Conservation (phyloP, 306 rosid species). For the Vigna trinervia region DNA sequence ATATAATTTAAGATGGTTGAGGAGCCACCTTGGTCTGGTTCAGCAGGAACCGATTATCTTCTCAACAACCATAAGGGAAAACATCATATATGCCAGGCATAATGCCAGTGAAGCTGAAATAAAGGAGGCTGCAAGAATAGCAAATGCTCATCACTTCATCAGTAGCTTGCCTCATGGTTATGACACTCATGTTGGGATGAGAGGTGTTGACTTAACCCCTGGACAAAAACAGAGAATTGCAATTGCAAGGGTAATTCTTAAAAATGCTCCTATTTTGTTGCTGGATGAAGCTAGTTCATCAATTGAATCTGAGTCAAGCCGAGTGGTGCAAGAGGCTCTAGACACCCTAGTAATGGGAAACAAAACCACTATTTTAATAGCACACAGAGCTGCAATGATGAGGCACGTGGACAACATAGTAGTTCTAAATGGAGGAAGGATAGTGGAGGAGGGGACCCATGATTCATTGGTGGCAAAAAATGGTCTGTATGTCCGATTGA, state of each 20-base stretch:
- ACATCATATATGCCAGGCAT: constrained; percentile 96
- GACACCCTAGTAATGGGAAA: constrained; percentile 99
- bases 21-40: constrained; percentile 96
- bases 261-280: constrained; percentile 93
- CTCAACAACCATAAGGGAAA: constrained; percentile 96
- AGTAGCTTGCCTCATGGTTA: constrained; percentile 99
- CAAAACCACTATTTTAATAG: constrained; percentile 97
- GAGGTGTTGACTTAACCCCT: constrained; percentile 97
- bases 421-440: constrained; percentile 98
- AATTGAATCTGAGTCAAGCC: constrained; percentile 96
- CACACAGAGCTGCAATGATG: constrained; percentile 99
- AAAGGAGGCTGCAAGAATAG: constrained; percentile 98
- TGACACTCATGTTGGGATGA: constrained; percentile 99
- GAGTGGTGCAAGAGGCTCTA: constrained; percentile 99
- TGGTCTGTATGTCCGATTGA: constrained; percentile 90
- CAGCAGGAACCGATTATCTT: constrained; percentile 99
- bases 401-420: constrained; percentile 96
- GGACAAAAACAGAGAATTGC: constrained; percentile 99
- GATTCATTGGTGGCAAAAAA: constrained; percentile 85
- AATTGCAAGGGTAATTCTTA: constrained; percentile 91
- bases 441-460: constrained; percentile 93
- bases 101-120: constrained; percentile 99
- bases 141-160: constrained; percentile 98
- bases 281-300: constrained; percentile 99
- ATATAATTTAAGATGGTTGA: constrained; percentile 94